A percentile compares a stretch with the other conserved stretches of the same genome.
These are phyloP conservation scores for Elasticomyces elasticus DNA, from an alignment of 495 filamentous ascomycete genomes.

Conservation along the genomic window DNA sequence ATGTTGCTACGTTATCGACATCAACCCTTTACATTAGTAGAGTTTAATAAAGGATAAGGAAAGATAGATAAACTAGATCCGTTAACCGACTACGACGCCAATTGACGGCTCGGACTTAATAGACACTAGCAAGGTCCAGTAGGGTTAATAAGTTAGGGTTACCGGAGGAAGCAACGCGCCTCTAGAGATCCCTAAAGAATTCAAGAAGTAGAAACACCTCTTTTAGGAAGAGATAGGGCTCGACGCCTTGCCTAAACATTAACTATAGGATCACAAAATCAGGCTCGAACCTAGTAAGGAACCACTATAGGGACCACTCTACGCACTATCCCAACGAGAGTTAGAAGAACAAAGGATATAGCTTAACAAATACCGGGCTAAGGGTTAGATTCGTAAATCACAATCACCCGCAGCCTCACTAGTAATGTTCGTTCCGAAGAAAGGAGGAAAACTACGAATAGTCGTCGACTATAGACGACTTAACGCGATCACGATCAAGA, in stretches of 20 bases:
- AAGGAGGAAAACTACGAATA: not conserved
- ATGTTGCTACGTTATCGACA: not conserved
- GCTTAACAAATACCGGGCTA: slow-evolving; percentile 1
- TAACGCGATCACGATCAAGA: too few species aligned
- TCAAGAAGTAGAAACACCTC: not conserved
- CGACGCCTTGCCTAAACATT: slow-evolving; percentile 7
- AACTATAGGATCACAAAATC: slow-evolving; percentile 2
- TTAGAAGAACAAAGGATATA: not conserved
- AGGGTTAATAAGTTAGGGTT: not conserved
- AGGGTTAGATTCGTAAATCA: slow-evolving; percentile 22
- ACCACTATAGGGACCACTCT: not conserved
- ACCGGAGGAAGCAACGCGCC: too few species aligned
- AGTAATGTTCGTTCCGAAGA: not conserved
- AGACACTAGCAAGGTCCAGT: not conserved
- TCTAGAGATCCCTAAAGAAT: slow-evolving; percentile 7
- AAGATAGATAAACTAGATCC: not conserved
- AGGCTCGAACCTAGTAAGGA: not conserved
- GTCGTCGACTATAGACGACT: not conserved
- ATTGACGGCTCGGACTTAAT: not conserved
- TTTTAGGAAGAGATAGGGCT: slow-evolving; percentile 3
- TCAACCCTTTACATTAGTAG: not conserved
- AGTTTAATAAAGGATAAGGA: not conserved
- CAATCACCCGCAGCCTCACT: slow-evolving; percentile 1
- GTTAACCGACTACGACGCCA: not conserved
- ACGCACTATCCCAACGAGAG: not conserved